Evolutionary conservation across 768 basidiomycete genomes (phyloP).

Genomic region (Botryobasidium botryosum): DNA sequence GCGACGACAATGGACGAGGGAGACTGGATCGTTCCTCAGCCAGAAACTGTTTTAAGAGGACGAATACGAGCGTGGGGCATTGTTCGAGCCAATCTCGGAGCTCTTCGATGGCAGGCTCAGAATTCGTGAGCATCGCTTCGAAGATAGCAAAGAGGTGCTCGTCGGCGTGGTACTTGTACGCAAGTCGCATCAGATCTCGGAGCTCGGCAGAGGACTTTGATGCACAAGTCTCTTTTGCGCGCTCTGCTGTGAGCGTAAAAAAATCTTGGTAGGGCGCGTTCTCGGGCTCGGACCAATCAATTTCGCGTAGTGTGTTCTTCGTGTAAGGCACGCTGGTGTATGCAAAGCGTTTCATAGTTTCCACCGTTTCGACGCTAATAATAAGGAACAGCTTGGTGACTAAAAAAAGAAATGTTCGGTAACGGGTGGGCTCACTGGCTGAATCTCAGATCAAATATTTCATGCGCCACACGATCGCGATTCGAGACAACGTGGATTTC

Average conservation of each 20-base stretch:
- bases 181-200: conserved; percentile 18
- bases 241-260: conserved; percentile 15
- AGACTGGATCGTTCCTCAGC: conserved; percentile 24
- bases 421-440: conserved; percentile 35
- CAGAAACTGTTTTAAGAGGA: conserved; percentile 31
- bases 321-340: conserved; percentile 12
- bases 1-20: conserved; percentile 15
- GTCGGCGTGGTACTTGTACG: conserved; percentile 35
- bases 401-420: conserved; percentile 23
- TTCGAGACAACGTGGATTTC: conserved; percentile 58
- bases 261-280: conserved; percentile 22
- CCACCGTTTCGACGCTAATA: conserved; percentile 18
- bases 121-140: conserved; percentile 20
- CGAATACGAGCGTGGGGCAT: conserved; percentile 38
- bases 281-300: conserved; percentile 19
- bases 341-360: conserved; percentile 16
- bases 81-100: conserved; percentile 30
- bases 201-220: no score
- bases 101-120: conserved; percentile 18
- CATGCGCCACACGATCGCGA: conserved; percentile 45
- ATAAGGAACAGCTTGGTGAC: conserved; percentile 13
- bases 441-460: conserved; percentile 49
- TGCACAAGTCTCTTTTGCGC: conserved; percentile 3
- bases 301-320: conserved; percentile 10
- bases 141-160: conserved; percentile 39